Evolutionary conservation across 495 filamentous ascomycete genomes (phyloP).

Genomic region (Chaetomium fimeti): DNA sequence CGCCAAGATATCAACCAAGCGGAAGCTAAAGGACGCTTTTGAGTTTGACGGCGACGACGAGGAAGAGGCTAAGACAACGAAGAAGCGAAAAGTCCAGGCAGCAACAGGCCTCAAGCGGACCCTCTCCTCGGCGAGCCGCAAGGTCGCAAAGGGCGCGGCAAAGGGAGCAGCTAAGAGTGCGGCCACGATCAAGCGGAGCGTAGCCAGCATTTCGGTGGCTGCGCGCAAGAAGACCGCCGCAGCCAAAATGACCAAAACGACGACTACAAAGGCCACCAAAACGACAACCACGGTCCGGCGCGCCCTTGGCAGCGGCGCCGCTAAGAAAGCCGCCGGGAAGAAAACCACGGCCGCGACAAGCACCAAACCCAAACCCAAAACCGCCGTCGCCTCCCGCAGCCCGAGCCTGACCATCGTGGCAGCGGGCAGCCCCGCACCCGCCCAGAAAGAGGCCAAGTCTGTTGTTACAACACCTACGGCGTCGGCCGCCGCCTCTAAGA

Average conservation of each 20-base stretch:
- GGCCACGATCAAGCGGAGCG: constrained; percentile 39
- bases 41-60: constrained; percentile 24
- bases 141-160: constrained; percentile 29
- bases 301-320: not conserved
- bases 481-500: not conserved
- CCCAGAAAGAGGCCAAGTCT: too few relatives aligned
- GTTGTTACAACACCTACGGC: not conserved
- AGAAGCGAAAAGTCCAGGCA: constrained; percentile 34
- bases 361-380: not conserved
- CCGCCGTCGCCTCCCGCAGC: constrained; percentile 17
- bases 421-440: constrained; percentile 8
- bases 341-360: not conserved
- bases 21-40: constrained; percentile 37
- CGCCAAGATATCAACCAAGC: constrained; percentile 32
- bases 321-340: constrained; percentile 2
- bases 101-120: constrained; percentile 32
- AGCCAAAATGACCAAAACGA: constrained; percentile 16
- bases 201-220: constrained; percentile 41
- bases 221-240: constrained; percentile 28
- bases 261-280: not conserved
- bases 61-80: constrained; percentile 22
- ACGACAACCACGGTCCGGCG: not conserved
- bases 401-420: constrained; percentile 32
- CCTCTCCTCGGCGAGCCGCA: constrained; percentile 30
- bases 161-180: constrained; percentile 34